Evolutionary conservation across 106 monocot genomes (phyloP), one percentile per base, ranked within the genome.

Genomic region (Hemerocallis citrina): DNA sequence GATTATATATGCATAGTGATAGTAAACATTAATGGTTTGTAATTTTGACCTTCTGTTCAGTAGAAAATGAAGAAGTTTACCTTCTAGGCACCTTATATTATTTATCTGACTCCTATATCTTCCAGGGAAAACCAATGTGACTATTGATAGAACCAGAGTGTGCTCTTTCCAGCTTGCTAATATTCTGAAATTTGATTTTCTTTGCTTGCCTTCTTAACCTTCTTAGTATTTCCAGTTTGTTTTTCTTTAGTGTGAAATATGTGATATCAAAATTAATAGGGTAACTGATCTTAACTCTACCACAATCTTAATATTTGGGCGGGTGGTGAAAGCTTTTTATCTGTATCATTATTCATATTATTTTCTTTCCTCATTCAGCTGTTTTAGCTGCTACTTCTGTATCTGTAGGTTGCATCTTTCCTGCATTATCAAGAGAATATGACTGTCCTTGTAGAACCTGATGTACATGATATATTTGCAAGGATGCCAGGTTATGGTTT

Each of bases 381-480:
- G 57, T 75, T 64, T 57, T 27, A 46, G 62, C 19, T 59, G 28
- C 61, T 68, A 43, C 21, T 77, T 57, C 30, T 30, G 50, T 49
- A 71, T 70, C 30, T 83, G 47, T 55, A 99, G 98, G 98, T 92
- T 68, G 85, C 88, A 3, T 78, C 88, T 34, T 99, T 82, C 71
- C 69, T 99, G 63, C 64, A 99, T 68, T 65, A 82, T 72, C 79
- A 92, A 76, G 92, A 92, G 70, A 92, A 81, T 52, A 99, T 92
- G 92, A 88, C 77, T 80, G 88, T 99, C 62, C 84, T 99, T 63
- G 98, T 99, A 41, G 98, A 99, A 75, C 98, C 88, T 34, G 98
- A 99, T 63, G 92, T 99, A 3, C 98, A 99, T 77, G 98, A 99
- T 69, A 66, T 76, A 65, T 81, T 99, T 80, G 98, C 92, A 72